These are phyloP conservation scores for Trichoderma koningiopsis DNA, from an alignment of 2,329 filamentous ascomycete genomes.

Conservation along the genomic window DNA sequence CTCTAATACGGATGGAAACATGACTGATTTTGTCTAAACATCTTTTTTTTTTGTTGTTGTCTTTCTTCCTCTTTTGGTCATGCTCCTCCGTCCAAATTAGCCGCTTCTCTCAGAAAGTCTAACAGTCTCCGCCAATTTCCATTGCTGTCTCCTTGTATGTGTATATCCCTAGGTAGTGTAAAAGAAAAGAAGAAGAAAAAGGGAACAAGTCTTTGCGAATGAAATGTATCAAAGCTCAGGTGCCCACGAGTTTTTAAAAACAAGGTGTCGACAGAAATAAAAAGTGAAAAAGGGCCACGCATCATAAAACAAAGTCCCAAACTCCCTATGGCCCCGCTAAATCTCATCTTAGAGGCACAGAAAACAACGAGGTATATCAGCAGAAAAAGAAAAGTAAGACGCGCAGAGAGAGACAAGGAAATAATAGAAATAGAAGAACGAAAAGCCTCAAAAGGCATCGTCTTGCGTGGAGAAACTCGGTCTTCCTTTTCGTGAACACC, in stretches of 20 bases:
- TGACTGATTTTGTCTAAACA: background rate
- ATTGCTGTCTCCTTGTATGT: background rate
- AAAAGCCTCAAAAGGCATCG: background rate
- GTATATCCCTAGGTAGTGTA: background rate
- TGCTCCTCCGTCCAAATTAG: background rate
- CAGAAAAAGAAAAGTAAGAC: background rate
- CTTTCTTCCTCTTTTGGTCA: background rate
- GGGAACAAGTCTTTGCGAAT: background rate
- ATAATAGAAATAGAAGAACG: background rate
- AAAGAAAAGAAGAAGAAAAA: background rate
- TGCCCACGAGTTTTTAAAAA: background rate
- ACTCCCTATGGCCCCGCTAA: background rate
- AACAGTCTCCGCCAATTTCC: background rate
- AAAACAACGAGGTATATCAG: background rate
- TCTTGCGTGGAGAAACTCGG: background rate
- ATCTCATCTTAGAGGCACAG: background rate
- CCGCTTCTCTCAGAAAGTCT: background rate
- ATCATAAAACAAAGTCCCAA: background rate
- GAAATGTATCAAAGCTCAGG: constrained; percentile 6
- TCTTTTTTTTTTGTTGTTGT: background rate
- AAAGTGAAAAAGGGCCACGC: background rate
- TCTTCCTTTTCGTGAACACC: background rate
- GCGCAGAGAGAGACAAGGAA: background rate
- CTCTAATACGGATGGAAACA: background rate
- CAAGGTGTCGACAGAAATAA: background rate